Base-by-base conservation (phyloP, 306 rosid genomes). In the Styphnolobium japonicum region DNA sequence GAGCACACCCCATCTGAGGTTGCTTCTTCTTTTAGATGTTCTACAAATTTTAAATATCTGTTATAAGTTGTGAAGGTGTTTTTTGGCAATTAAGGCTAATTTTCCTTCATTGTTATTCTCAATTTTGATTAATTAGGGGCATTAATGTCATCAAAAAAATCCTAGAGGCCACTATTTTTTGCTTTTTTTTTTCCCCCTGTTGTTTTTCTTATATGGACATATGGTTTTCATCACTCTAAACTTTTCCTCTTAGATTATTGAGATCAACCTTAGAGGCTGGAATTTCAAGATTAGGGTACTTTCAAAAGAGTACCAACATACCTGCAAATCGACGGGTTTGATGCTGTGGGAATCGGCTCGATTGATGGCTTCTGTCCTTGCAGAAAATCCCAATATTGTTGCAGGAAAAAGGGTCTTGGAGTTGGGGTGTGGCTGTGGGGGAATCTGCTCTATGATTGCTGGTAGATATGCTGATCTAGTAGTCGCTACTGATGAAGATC, bases 311-410 rank as follows among this genome's bases (percentile, higher is more conserved):
- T 75, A 90, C 82, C 97, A 94, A 60, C 98, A 92, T 73, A 92
- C 91, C 58, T 92, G 98, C 92, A 94, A 86, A 84, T 92, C 97
- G 39, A 92, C 98, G 3, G 98, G 98, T 49, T 82, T 93, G 76
- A 95, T 93, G 94, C 85, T 95, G 21, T 95, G 99, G 98, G 99
- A 95, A 87, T 92, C 98, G 0, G 97, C 98, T 75, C 93, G 90
- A 46, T 84, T 95, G 70, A 90, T 93, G 97, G 97, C 98, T 63
- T 87, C 94, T 5, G 72, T 95, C 67, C 85, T 93, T 46, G 92
- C 86, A 45, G 88, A 82, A 87, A 95, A 95, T 78, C 96, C 97
- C 49, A 39, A 69, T 11, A 88, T 94, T 22, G 89, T 91, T 77
- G 70, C 95, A 2, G 88, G 95, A 37, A 92, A 90, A 87, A 87